A percentile compares a stretch with the other conserved stretches of the same genome.
Evolutionary conservation across 192 early-diverging fungal species (phyloP).

Genomic region (Backusella tuberculispora): DNA sequence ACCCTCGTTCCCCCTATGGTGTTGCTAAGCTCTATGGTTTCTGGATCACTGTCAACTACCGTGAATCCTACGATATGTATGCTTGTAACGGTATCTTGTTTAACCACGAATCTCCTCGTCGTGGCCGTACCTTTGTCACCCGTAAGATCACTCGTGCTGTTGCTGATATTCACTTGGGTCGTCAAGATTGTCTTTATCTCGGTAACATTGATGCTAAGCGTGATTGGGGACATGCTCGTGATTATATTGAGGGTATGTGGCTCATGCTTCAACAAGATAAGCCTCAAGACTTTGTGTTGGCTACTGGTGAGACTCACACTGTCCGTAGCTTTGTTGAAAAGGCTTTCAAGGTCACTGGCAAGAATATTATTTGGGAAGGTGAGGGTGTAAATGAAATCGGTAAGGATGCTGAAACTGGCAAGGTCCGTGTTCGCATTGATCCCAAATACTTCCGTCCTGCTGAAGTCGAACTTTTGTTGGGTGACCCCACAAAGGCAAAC

Average conservation of each 20-base stretch:
- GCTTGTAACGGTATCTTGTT: conserved; percentile 81
- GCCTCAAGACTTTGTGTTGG: conserved; percentile 76
- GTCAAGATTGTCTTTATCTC: conserved; percentile 70
- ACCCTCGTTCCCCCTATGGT: conserved; percentile 81
- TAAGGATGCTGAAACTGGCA: conserved; percentile 54
- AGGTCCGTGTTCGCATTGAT: conserved; percentile 65
- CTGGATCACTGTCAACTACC: conserved; percentile 83
- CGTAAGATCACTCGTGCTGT: conserved; percentile 80
- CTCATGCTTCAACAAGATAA: conserved; percentile 77
- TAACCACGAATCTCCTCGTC: conserved; percentile 78
- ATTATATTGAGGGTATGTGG: conserved; percentile 84
- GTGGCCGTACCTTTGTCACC: conserved; percentile 79
- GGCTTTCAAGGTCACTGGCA: conserved; percentile 65
- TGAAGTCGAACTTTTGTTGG: conserved; percentile 76
- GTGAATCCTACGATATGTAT: conserved; percentile 79
- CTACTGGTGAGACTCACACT: conserved; percentile 82
- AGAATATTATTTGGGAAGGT: conserved; percentile 69
- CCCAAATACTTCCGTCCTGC: conserved; percentile 81
- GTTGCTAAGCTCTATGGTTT: conserved; percentile 83
- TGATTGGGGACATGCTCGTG: conserved; percentile 83
- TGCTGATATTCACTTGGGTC: conserved; percentile 69
- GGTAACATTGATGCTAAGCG: conserved; percentile 81
- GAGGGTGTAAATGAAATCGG: conserved; percentile 65
- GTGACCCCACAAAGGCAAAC: conserved; percentile 74
- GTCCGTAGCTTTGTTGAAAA: conserved; percentile 79